Conservation (phyloP, 345 rosid species). For the Pistacia vera region DNA sequence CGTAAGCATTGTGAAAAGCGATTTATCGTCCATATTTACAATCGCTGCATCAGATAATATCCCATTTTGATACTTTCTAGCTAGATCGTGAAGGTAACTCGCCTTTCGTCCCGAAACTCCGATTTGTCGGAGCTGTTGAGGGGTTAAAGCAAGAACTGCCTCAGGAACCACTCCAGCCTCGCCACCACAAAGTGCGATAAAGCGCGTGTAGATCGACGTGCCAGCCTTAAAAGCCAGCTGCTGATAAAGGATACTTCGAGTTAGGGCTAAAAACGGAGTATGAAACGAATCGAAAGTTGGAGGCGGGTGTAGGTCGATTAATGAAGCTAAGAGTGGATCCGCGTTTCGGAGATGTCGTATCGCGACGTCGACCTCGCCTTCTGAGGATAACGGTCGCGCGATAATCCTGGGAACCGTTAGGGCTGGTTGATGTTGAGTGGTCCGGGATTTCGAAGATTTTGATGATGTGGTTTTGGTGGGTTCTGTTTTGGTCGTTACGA, state of each 20-base stretch:
- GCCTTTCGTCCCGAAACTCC: slow-evolving; percentile 95
- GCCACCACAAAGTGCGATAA: slow-evolving; percentile 81
- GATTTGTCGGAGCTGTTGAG: slow-evolving; percentile 87
- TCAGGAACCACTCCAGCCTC: slow-evolving; percentile 75
- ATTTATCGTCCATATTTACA: slow-evolving; percentile 91
- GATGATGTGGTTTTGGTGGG: slow-evolving; percentile 26
- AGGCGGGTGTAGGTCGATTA: slow-evolving; percentile 67
- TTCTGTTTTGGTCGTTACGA: slow-evolving; percentile 28
- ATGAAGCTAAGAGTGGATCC: slow-evolving; percentile 68
- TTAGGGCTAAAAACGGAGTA: slow-evolving; percentile 82
- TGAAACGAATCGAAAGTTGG: slow-evolving; percentile 82
- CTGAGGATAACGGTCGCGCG: slow-evolving; percentile 75
- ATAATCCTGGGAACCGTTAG: slow-evolving; percentile 44
- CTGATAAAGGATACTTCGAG: slow-evolving; percentile 89
- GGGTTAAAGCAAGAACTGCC: slow-evolving; percentile 61
- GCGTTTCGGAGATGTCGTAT: slow-evolving; percentile 71
- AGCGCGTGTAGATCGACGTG: slow-evolving; percentile 85
- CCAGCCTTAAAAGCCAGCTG: slow-evolving; percentile 91
- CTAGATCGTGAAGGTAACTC: slow-evolving; percentile 90
- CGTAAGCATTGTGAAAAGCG: slow-evolving; percentile 93
- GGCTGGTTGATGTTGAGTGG: slow-evolving; percentile 42
- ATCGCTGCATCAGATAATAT: slow-evolving; percentile 80
- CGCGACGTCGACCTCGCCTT: slow-evolving; percentile 85
- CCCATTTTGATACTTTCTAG: slow-evolving; percentile 87
- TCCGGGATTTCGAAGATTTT: slow-evolving; percentile 33